A percentile compares a stretch with the other conserved stretches of the same genome.
These are phyloP conservation scores for Dothistroma septosporum DNA, from an alignment of 2,329 filamentous ascomycete genomes.

Conservation along the genomic window DNA sequence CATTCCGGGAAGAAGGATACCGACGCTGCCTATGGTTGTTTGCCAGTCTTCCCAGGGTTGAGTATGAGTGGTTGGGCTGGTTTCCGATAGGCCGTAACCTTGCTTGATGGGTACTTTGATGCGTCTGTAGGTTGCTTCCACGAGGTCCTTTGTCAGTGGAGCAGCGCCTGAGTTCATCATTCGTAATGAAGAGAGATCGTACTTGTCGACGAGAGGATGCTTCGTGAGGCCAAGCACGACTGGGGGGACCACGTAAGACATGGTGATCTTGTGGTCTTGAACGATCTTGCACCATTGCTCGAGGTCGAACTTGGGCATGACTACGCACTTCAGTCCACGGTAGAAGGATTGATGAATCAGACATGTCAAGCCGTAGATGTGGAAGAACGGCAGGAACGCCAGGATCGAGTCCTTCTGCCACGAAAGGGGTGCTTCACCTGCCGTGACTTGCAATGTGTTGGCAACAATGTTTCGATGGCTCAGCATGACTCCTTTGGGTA, in stretches of 20 bases:
- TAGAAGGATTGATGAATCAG: slow-evolving; percentile 66
- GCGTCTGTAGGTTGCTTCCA: slow-evolving; percentile 68
- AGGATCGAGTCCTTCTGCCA: slow-evolving; percentile 61
- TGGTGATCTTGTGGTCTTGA: slow-evolving; percentile 70
- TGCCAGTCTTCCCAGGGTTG: slow-evolving; percentile 71
- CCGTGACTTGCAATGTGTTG: slow-evolving; percentile 53
- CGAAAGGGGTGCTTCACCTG: slow-evolving; percentile 49
- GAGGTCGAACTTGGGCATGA: slow-evolving; percentile 78
- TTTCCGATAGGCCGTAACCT: slow-evolving; percentile 87
- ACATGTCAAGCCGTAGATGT: slow-evolving; percentile 55
- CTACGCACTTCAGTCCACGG: slow-evolving; percentile 61
- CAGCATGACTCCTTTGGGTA: slow-evolving; percentile 89
- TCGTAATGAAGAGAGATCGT: slow-evolving; percentile 72
- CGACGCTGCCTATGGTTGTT: slow-evolving; percentile 71
- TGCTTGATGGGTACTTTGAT: slow-evolving; percentile 82
- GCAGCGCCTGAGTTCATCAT: slow-evolving; percentile 88
- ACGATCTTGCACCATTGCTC: slow-evolving; percentile 73
- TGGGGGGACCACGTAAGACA: slow-evolving; percentile 77
- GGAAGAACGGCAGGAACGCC: slow-evolving; percentile 62
- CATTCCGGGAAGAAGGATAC: slow-evolving; percentile 72
- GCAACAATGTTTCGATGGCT: slow-evolving; percentile 78
- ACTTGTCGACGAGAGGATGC: slow-evolving; percentile 70
- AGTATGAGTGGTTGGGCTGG: slow-evolving; percentile 71
- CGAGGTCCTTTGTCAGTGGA: slow-evolving; percentile 74
- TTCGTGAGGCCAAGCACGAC: slow-evolving; percentile 78